Evolutionary conservation across 2,329 filamentous ascomycete genomes (phyloP).

Genomic region (Rhynchosporium graminicola): DNA sequence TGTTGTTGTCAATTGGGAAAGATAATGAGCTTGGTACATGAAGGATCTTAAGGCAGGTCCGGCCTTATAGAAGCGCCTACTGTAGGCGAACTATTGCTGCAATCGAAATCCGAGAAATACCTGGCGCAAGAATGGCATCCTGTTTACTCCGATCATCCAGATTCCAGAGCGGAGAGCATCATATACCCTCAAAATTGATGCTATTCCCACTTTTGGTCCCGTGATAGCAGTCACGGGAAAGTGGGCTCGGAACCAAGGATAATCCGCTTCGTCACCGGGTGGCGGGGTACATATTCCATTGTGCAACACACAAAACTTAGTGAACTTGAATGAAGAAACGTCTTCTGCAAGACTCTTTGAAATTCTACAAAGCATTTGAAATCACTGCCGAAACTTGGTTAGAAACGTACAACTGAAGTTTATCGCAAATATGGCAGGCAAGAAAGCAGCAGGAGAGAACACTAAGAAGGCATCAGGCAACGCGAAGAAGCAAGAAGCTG

Average conservation of each 20-base stretch:
- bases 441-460: constrained; percentile 72
- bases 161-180: background rate
- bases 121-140: no score
- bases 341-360: background rate
- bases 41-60: no score
- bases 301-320: background rate
- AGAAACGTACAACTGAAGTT: background rate
- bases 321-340: background rate
- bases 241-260: background rate
- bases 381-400: background rate
- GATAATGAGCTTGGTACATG: background rate
- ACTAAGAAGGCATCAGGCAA: constrained; percentile 89
- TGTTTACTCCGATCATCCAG: no score
- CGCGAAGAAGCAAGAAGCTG: constrained; percentile 87
- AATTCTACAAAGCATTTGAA: no score
- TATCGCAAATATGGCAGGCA: constrained; percentile 61
- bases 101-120: no score
- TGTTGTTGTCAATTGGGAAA: background rate
- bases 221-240: background rate
- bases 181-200: background rate
- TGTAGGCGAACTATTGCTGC: no score
- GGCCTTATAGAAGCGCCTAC: no score
- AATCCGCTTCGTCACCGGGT: constrained; percentile 5
- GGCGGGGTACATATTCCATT: constrained; percentile 7
- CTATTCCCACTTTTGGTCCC: background rate